Conservation (phyloP, 495 filamentous ascomycete genomes). For the Hypoxylon intermedium region DNA sequence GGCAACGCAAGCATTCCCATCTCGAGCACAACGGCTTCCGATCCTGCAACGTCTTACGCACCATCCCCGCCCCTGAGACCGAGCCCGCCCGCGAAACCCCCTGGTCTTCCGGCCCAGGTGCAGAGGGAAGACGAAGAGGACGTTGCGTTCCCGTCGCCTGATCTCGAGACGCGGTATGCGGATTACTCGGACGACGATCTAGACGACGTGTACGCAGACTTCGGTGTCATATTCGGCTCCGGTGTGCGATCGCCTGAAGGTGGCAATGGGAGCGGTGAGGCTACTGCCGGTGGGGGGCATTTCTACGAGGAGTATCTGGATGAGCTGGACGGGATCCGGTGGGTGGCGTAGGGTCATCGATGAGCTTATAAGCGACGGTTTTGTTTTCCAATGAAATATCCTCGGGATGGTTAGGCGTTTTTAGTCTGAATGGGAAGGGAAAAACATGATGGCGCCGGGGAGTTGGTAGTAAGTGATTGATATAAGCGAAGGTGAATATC, state of each 20-base stretch:
- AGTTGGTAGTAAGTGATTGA: not conserved
- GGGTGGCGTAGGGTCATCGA: conserved; percentile 30
- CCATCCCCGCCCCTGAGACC: not conserved
- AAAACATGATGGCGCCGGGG: not conserved
- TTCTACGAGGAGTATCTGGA: conserved; percentile 54
- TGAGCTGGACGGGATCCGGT: conserved; percentile 54
- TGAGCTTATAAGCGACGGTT: not conserved
- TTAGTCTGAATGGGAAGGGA: not conserved
- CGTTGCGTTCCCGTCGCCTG: conserved; percentile 51
- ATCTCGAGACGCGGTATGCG: conserved; percentile 52
- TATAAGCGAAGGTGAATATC: not conserved
- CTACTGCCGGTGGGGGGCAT: conserved; percentile 28
- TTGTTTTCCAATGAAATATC: not conserved
- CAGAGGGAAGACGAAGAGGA: conserved; percentile 42
- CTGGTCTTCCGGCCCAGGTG: not conserved
- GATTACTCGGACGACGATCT: conserved; percentile 50
- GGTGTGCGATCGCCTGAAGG: conserved; percentile 30
- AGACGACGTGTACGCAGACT: conserved; percentile 57
- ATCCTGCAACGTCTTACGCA: not conserved
- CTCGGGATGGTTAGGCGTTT: not conserved
- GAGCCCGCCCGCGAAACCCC: not conserved
- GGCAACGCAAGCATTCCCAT: not conserved
- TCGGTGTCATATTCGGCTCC: conserved; percentile 54
- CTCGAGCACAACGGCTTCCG: not conserved
- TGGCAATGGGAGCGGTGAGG: conserved; percentile 3